A percentile compares a stretch with the other conserved stretches of the same genome.
phyloP scores from a whole-genome alignment of 805 yeast genomes.

The Cyberlindnera subsufficiens region DNA sequence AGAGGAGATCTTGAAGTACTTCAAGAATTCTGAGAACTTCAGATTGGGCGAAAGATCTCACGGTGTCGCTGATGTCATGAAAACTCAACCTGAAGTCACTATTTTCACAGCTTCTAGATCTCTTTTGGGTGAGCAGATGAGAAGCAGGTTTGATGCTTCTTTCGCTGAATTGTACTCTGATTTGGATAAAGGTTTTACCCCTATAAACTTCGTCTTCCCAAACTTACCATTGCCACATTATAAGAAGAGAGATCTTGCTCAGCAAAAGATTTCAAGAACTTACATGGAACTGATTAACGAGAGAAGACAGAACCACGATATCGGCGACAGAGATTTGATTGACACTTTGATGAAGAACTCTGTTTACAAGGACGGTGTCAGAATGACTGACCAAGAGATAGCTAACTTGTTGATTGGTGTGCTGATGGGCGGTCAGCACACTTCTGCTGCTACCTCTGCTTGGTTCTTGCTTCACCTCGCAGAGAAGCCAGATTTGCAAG shows the following conservation, averaged over 20 bases:
- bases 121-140: constrained; percentile 85
- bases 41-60: constrained; percentile 29
- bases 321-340: constrained; percentile 80
- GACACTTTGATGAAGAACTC: constrained; percentile 80
- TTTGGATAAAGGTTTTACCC: constrained; percentile 95
- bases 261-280: constrained; percentile 68
- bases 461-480: constrained; percentile 93
- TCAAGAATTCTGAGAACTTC: constrained; percentile 47
- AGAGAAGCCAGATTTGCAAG: constrained; percentile 79
- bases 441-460: constrained; percentile 92
- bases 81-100: constrained; percentile 89
- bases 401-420: constrained; percentile 92
- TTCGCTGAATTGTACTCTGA: constrained; percentile 86
- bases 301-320: constrained; percentile 72
- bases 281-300: constrained; percentile 72
- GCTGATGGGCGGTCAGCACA: constrained; percentile 99
- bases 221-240: constrained; percentile 85
- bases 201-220: constrained; percentile 93
- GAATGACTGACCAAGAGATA: constrained; percentile 93
- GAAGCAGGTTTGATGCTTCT: constrained; percentile 71
- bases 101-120: constrained; percentile 94
- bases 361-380: constrained; percentile 87
- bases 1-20: constrained; percentile 68
- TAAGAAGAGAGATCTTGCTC: constrained; percentile 83
- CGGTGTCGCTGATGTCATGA: constrained; percentile 65